Base-by-base conservation (phyloP, 179 eudicot genomes). In the Heliamphora pulchella region DNA sequence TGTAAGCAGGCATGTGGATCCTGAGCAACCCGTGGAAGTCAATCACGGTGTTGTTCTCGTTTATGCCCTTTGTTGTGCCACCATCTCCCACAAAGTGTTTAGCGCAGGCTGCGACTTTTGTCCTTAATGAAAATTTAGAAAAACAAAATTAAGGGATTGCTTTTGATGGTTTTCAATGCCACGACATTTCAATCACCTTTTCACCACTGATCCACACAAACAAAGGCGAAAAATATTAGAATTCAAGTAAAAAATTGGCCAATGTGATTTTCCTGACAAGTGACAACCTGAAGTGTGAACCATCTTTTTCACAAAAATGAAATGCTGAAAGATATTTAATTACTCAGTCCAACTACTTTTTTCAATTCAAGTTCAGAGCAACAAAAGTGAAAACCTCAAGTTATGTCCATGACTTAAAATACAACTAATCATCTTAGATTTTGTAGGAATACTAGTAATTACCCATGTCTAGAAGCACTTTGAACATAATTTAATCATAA, bases 41-140 rank as follows among this genome's bases (percentile, higher is more conserved):
- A 61, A 89, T 89, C 53, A 89, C 91, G 1, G 96, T 91, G 81
- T 91, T 91, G 85, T 88, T 85, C 79, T 89, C 93, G 43, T 91
- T 85, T 17, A 89, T 88, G 15, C 94, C 96, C 8, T 76, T 83
- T 4, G 81, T 79, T 75, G 96, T 91, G 72, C 96, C 94, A 5
- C 96, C 96, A 76, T 91, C 96, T 68, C 93, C 96, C 55, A 91
- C 89, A 79, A 85, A 91, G 76, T 91, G 96, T 82, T 90, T 91
- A n/a, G 93, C 96, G 77, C 96, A 91, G 41, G 87, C 96, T 0
- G 87, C 96, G 46, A 91, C 93, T 74, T 89, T 91, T 14, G 79
- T 87, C 87, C 94, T 91, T 66, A 11, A 80, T 9, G 8, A 63
- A 65, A 31, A 39, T n/a, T n/a, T n/a, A n/a, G 3, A 51, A 18